Base-by-base conservation (phyloP, 2,329 filamentous ascomycete genomes). In the Aspergillus sp. region DNA sequence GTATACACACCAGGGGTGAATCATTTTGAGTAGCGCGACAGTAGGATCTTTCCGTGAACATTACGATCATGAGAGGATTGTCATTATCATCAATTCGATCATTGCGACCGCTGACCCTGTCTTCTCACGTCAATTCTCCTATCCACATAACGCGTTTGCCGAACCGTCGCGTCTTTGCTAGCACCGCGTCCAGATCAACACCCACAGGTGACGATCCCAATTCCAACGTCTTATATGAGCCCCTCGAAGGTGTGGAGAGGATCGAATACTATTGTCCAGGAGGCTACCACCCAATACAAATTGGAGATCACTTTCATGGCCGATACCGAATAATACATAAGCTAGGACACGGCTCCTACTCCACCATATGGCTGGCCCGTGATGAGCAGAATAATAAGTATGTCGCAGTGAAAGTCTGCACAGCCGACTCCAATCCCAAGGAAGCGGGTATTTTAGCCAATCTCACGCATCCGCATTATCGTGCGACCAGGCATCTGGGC, bases 281-380 rank as follows among this genome's bases (percentile, higher is more conserved):
- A 8, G 72, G 69, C 51, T 74, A 73, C 67, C 69, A 74, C 47
- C 66, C 66, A 13, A 59, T 76, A 17, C 41, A 62, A 55, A 72
- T 75, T 54, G 67, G 68, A 12, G 70, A 74, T 63, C 54, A 53
- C 8, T 66, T 73, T 58, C 63, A 69, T 19, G 17, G 54, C 65
- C 68, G 75, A 3, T 80, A 79, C 62, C 70, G 71, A 9, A 64
- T 80, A 15, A 62, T 79, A 6, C 74, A 78, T 3, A 80, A 80
- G 63, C 71, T 80, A 5, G 76, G 78, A 0, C 75, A 75, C 63
- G 76, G 77, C 30, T 64, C 70, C 2, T 76, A 70, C 56, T 80
- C 75, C 5, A 79, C 68, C 1, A 66, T 55, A n/a, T 55, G 55
- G 55, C 19, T 49, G 36, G 28, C n/a, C 17, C 17, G 28, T 23